phyloP scores from a whole-genome alignment of 2,329 filamentous ascomycete genomes.

The Thyridium curvatum region DNA sequence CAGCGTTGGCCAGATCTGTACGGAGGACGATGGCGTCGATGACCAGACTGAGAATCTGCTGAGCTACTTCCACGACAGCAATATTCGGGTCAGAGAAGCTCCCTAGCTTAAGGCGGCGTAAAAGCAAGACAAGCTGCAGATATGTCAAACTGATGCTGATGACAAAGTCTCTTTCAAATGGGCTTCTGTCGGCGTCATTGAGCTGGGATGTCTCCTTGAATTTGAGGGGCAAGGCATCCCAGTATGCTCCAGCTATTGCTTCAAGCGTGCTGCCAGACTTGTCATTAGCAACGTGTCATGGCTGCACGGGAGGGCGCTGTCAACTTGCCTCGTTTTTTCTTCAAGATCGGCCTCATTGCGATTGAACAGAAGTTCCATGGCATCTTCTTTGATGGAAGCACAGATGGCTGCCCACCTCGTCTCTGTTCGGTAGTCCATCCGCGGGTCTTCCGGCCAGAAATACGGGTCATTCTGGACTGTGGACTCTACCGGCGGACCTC shows the following conservation, averaged over 20 bases:
- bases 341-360: constrained; percentile 8
- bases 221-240: constrained; percentile 17
- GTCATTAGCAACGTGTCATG: constrained; percentile 5
- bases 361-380: constrained; percentile 17
- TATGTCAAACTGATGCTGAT: constrained; percentile 22
- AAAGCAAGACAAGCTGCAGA: constrained; percentile 22
- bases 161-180: constrained; percentile 22
- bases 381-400: constrained; percentile 22
- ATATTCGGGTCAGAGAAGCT: constrained; percentile 14
- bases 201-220: constrained; percentile 11
- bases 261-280: constrained; percentile 9
- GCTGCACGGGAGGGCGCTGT: no score
- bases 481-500: neutral
- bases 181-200: constrained; percentile 8
- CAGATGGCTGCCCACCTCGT: constrained; percentile 22
- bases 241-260: constrained; percentile 12
- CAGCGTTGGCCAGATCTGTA: constrained; percentile 22
- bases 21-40: constrained; percentile 20
- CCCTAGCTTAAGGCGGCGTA: constrained; percentile 15
- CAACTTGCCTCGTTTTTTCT: constrained; percentile 5
- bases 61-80: constrained; percentile 15
- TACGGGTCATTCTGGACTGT: constrained; percentile 7
- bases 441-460: constrained; percentile 3
- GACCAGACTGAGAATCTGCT: constrained; percentile 19
- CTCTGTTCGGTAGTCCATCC: constrained; percentile 11